Evolutionary conservation across 2,329 filamentous ascomycete genomes (phyloP).

Genomic region (Aulographum hederae): DNA sequence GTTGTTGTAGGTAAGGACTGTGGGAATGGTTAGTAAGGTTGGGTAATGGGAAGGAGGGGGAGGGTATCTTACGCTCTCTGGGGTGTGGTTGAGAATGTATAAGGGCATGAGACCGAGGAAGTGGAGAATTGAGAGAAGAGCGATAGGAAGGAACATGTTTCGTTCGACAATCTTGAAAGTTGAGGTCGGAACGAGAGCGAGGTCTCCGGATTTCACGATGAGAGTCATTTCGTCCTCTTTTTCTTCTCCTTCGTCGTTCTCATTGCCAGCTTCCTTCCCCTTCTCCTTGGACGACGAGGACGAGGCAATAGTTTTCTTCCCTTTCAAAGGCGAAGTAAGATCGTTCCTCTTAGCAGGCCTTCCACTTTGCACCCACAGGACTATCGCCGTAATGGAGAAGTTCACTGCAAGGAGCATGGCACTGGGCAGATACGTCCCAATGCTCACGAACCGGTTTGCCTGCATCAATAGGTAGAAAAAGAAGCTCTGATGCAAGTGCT

Average conservation of each 20-base stretch:
- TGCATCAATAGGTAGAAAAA: constrained; percentile 97
- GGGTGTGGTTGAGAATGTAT: constrained; percentile 68
- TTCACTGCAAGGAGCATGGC: constrained; percentile 94
- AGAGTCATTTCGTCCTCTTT: constrained; percentile 15
- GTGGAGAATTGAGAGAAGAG: constrained; percentile 54
- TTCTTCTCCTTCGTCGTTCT: too few species aligned
- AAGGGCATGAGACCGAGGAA: constrained; percentile 64
- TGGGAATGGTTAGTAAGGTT: too few species aligned
- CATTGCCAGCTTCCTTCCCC: constrained; percentile 14
- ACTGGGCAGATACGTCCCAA: constrained; percentile 89
- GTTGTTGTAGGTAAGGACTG: too few species aligned
- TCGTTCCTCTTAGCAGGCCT: constrained; percentile 11
- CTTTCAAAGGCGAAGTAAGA: neutral
- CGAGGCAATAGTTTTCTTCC: too few species aligned
- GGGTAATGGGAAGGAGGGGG: constrained; percentile 34
- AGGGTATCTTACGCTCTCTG: constrained; percentile 41
- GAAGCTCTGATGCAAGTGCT: constrained; percentile 96
- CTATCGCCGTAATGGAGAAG: constrained; percentile 89
- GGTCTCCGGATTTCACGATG: constrained; percentile 17
- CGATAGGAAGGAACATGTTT: constrained; percentile 53
- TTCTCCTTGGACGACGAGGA: constrained; percentile 1
- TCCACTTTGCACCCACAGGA: constrained; percentile 83
- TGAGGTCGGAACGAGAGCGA: constrained; percentile 17
- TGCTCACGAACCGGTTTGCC: constrained; percentile 84
- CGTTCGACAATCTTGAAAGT: constrained; percentile 33